Percentiles rank a stretch among this genome's conserved stretches.
Evolutionary conservation across 305 asterid species (phyloP).

Genomic region (Solanum hybrid): DNA sequence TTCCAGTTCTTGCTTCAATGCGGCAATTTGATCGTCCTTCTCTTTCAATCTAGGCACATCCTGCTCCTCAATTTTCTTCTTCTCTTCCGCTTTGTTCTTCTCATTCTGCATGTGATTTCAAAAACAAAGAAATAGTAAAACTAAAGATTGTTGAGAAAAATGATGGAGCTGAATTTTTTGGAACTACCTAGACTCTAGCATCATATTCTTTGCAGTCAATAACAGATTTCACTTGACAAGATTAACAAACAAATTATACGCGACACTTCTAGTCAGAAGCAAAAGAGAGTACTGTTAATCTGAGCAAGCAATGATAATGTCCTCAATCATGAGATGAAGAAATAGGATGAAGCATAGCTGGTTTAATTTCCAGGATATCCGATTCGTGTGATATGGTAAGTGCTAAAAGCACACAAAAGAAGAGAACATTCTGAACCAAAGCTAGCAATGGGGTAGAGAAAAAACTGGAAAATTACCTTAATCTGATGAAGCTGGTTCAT

Average conservation of each 20-base stretch:
- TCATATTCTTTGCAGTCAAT: neutral
- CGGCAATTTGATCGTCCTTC: conserved; percentile 33
- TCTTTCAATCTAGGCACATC: conserved; percentile 13
- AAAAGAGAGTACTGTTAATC: neutral
- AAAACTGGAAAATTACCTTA: conserved; percentile 29
- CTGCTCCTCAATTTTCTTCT: conserved; percentile 34
- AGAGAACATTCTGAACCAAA: neutral
- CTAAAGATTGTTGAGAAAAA: neutral
- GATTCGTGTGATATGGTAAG: neutral
- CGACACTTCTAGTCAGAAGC: neutral
- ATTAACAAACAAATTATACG: neutral
- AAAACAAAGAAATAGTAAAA: neutral
- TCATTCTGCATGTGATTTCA: conserved; percentile 36
- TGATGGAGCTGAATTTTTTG: neutral
- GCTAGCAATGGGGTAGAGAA: neutral
- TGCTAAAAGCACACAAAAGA: neutral
- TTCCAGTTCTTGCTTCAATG: conserved; percentile 21
- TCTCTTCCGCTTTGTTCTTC: conserved; percentile 35
- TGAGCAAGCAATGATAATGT: neutral
- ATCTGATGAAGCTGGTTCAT: conserved; percentile 49
- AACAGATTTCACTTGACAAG: neutral
- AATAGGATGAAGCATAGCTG: neutral
- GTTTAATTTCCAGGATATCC: neutral
- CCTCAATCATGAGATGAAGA: neutral
- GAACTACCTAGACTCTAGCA: neutral